A percentile compares a stretch with the other conserved stretches of the same genome.
phyloP scores from a whole-genome alignment of 352 stramenopile species.

The Globisporangium cederbergense region DNA sequence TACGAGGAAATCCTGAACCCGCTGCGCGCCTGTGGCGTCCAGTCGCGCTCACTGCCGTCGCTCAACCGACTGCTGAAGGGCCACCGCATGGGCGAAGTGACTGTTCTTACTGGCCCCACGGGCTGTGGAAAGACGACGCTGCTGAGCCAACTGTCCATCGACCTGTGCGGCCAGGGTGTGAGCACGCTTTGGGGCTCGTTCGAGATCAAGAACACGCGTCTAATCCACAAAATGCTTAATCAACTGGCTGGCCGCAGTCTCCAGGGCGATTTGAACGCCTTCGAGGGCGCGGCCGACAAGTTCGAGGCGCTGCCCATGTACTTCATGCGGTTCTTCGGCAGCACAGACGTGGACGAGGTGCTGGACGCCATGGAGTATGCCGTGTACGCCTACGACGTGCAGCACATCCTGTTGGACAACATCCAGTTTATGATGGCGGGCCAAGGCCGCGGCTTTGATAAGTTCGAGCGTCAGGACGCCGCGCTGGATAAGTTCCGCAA shows the following conservation, averaged over 20 bases:
- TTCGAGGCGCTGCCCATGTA: constrained; percentile 96
- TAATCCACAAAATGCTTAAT: constrained; percentile 98
- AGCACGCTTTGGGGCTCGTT: constrained; percentile 99
- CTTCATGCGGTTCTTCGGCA: constrained; percentile 99
- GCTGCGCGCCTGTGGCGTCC: constrained; percentile 89
- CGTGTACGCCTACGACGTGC: constrained; percentile 97
- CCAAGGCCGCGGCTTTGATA: constrained; percentile 82
- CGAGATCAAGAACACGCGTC: constrained; percentile 98
- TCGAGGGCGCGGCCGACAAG: constrained; percentile 74
- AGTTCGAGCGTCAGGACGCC: constrained; percentile 91
- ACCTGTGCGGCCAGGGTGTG: constrained; percentile 93
- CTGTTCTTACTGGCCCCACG: constrained; percentile 97
- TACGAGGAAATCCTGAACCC: constrained; percentile 96
- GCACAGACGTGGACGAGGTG: constrained; percentile 92
- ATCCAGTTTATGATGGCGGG: constrained; percentile 99
- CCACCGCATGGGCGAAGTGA: constrained; percentile 96
- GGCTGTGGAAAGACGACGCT: constrained; percentile 95
- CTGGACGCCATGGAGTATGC: constrained; percentile 99
- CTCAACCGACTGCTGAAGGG: constrained; percentile 97
- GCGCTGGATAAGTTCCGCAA: constrained; percentile 95
- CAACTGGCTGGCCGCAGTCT: constrained; percentile 87
- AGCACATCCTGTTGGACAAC: constrained; percentile 99
- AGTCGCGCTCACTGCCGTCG: constrained; percentile 91
- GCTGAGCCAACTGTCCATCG: constrained; percentile 88
- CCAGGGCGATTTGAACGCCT: constrained; percentile 67